Percentiles rank a stretch among this genome's conserved stretches.
These are phyloP conservation scores for Cutaneotrichosporon dermatis DNA, from an alignment of 1,284 basidiomycete genomes.

Conservation along the genomic window DNA sequence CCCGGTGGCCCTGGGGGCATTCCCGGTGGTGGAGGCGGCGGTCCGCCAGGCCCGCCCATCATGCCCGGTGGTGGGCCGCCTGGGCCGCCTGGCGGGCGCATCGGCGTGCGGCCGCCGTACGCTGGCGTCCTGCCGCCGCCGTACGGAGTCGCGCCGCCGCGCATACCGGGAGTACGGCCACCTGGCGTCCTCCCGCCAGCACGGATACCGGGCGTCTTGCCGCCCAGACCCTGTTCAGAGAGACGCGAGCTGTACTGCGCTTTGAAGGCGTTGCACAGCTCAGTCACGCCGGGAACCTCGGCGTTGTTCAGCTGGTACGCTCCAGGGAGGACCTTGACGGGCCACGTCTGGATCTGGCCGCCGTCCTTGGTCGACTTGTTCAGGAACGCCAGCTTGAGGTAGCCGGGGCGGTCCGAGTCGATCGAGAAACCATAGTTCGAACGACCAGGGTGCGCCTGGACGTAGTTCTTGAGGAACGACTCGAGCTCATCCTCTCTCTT, in stretches of 20 bases:
- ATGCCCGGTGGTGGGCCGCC: neutral
- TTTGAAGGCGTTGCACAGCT: conserved; percentile 95
- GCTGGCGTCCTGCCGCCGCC: conserved; percentile 4
- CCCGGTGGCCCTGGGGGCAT: no score
- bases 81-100: neutral
- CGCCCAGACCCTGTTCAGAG: conserved; percentile 52
- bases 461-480: conserved; percentile 80
- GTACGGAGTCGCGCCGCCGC: conserved; percentile 26
- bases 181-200: conserved; percentile 52
- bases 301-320: conserved; percentile 86
- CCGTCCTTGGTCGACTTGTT: conserved; percentile 68
- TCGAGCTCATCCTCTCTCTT: conserved; percentile 85
- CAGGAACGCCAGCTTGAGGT: conserved; percentile 90
- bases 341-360: conserved; percentile 72
- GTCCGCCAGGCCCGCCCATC: neutral
- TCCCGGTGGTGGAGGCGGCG: neutral
- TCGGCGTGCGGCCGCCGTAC: conserved; percentile 11
- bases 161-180: conserved; percentile 63
- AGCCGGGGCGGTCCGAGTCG: conserved; percentile 83
- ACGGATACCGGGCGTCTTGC: conserved; percentile 66
- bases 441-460: conserved; percentile 87
- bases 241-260: conserved; percentile 57
- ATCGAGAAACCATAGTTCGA: conserved; percentile 95
- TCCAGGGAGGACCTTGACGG: conserved; percentile 81
- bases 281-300: conserved; percentile 78